These are phyloP conservation scores for Populus tomentosa DNA, from an alignment of 441 rosid species.

Conservation along the genomic window DNA sequence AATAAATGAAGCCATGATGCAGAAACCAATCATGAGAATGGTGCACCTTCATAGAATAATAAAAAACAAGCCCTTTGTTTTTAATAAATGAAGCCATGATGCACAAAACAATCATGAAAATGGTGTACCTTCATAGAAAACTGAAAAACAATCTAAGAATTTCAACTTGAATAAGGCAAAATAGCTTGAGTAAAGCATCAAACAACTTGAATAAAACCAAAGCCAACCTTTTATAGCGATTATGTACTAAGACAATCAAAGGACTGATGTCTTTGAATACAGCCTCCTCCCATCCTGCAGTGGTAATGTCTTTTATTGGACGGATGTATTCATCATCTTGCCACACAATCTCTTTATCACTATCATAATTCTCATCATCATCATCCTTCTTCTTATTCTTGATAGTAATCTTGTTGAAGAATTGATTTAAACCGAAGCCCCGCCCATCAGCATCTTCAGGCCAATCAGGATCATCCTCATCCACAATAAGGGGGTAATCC, in stretches of 20 bases:
- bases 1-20: neutral
- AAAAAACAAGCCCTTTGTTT: neutral
- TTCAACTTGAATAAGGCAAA: neutral
- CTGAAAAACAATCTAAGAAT: neutral
- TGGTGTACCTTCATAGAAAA: neutral
- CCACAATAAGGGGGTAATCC: constrained; percentile 78
- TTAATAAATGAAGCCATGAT: neutral
- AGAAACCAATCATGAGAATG: neutral
- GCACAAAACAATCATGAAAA: neutral
- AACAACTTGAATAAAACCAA: neutral
- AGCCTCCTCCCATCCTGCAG: constrained; percentile 78
- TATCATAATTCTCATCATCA: constrained; percentile 53
- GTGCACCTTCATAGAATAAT: neutral
- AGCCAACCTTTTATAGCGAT: constrained; percentile 80
- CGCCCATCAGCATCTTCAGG: constrained; percentile 93
- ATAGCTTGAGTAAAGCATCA: neutral
- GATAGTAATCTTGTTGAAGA: constrained; percentile 80
- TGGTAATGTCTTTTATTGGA: constrained; percentile 74
- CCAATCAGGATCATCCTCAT: constrained; percentile 92
- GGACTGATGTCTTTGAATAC: constrained; percentile 91
- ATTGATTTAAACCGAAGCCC: constrained; percentile 80
- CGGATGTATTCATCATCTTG: constrained; percentile 84
- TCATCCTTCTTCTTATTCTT: constrained; percentile 65
- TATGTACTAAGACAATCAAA: constrained; percentile 73
- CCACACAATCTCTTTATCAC: constrained; percentile 82